Evolutionary conservation across 148 eudicot species (phyloP), one percentile per base, ranked within the genome.

Genomic region (Chenopodium album): DNA sequence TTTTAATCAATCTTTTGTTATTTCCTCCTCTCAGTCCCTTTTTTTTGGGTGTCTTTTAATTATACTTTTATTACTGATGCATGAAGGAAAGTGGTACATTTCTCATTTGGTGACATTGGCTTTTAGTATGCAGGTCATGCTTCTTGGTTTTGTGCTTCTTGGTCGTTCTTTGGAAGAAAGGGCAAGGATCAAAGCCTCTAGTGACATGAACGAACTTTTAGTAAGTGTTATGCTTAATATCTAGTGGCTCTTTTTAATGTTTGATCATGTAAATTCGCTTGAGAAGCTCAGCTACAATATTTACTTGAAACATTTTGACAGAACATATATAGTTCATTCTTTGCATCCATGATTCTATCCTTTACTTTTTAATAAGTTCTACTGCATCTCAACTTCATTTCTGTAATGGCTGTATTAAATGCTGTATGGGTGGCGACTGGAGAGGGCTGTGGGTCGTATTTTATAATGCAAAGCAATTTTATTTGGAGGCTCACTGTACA

Each of bases 121-220:
- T 87, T 87, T 85, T 91, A 95, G 97, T 78, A 86, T 88, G 92
- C 98, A 95, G 98, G 97, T 95, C 81, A 95, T 95, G 98, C 98
- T 94, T 90, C 98, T 94, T 84, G 98, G 98, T 71, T 94, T 94
- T 78, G 95, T 94, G 80, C 93, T 94, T 75, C 91, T 94, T 80
- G 98, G 98, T 72, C 98, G 98, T 71, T 91, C 98, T 71, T 76
- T 94, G 75, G 98, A 94, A 85, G 96, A 94, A 85, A 94, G 86
- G 85, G 98, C 98, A 29, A 91, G 98, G 87, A 86, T 94, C 62
- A 87, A 87, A 80, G 98, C 96, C 78, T 94, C 98, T n/a, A 94
- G 98, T 78, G 94, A 94, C 83, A 94, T 94, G 98, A 92, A 92
- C 82, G 98, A 94, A 82, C 89, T 94, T 31, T 83, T 94, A 73